Conservation (phyloP, 75 land plant genomes). For the Cunninghamia lanceolata region DNA sequence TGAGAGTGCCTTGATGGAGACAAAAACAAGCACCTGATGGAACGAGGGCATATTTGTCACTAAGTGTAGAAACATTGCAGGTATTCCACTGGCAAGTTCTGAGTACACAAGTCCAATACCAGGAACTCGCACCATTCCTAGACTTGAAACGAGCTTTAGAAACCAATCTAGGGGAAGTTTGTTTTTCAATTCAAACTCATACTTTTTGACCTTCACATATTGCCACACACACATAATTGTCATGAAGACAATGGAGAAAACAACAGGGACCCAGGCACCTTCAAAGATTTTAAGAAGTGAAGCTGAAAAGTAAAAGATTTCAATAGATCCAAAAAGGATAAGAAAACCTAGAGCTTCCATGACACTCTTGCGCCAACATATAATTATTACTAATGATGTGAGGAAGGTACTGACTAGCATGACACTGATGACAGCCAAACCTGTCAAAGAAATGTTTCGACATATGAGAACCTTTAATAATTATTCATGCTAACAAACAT, state of each 20-base stretch:
- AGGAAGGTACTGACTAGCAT: slow-evolving; percentile 68
- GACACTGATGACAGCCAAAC: slow-evolving; percentile 51
- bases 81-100: slow-evolving; percentile 51
- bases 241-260: slow-evolving; percentile 27
- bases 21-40: slow-evolving; percentile 56
- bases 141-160: slow-evolving; percentile 35
- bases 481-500: neutral
- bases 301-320: slow-evolving; percentile 44
- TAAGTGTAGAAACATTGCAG: slow-evolving; percentile 61
- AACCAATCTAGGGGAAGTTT: slow-evolving; percentile 63
- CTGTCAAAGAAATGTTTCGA: slow-evolving; percentile 20
- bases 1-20: slow-evolving; percentile 52
- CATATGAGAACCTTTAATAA: neutral
- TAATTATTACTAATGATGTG: slow-evolving; percentile 49
- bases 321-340: slow-evolving; percentile 50
- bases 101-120: slow-evolving; percentile 65
- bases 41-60: slow-evolving; percentile 64
- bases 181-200: slow-evolving; percentile 51
- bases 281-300: slow-evolving; percentile 31
- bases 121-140: slow-evolving; percentile 53
- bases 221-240: slow-evolving; percentile 58
- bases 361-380: slow-evolving; percentile 40
- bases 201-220: slow-evolving; percentile 60
- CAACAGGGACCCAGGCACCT: slow-evolving; percentile 56
- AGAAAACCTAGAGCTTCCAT: slow-evolving; percentile 33